Evolutionary conservation across 1,284 basidiomycete species (phyloP), one percentile per base, ranked within the genome.

Genomic region (Cryptococcus wingfieldii): DNA sequence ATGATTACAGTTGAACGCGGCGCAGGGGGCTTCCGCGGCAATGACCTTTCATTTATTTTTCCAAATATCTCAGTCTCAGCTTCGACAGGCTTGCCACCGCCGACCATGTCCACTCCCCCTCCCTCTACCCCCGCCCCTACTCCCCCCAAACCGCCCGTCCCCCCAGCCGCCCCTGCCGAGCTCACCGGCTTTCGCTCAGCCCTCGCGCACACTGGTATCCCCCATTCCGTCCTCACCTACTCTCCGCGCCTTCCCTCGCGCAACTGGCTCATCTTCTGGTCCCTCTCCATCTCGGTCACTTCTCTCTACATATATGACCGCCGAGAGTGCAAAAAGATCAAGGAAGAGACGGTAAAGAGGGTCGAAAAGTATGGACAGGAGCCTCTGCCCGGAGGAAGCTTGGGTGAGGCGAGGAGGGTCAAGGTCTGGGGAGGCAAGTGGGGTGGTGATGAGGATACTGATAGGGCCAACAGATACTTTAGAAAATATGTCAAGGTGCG

Each of bases 391-490:
- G 64, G 60, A 14, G 66, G 67, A 7, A 83, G 84, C 28, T 76
- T 86, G 64, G 90, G 86, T 28, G 79, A 82, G 57, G 85, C 89
- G 5, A 83, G 94, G 45, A 90, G 87, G 72, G 86, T 97, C 55
- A 86, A 82, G 2, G 91, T 98, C 19, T 92, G 90, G 69, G 90
- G 87, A 31, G 84, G 85, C 39, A 89, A 89, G 72, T 95, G 92
- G 84, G 92, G 94, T 1, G 93, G 90, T 47, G 96, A 98, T 75
- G 91, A 95, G 68, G 93, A 98, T 70, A 85, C 86, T 64, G 86
- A 93, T 72, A 85, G 89, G 60, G 84, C 93, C 87, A 96, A 96
- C 80, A 97, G 85, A 77, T 96, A 98, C 80, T 89, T 91, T 71
- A 89, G 86, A 79, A 98, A 98, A 80, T 90, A 92, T 73, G 81